Conservation (phyloP, 257 asterid species). For the Ballota nigra region DNA sequence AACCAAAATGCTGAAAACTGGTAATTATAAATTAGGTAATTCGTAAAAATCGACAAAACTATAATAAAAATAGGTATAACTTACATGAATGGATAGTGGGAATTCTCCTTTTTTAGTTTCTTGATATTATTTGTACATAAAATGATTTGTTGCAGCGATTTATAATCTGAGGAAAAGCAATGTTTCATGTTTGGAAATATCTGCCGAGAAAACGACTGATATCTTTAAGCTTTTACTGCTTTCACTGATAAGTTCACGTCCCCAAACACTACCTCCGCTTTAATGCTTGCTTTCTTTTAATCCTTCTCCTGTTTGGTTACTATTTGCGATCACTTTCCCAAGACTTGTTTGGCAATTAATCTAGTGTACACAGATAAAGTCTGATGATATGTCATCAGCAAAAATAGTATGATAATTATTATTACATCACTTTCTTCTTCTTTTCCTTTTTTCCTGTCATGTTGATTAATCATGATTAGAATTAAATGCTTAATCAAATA, state of each 20-base stretch:
- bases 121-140: background rate
- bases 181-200: conserved; percentile 12
- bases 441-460: background rate
- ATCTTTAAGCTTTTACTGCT: conserved; percentile 33
- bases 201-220: conserved; percentile 41
- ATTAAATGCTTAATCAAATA: background rate
- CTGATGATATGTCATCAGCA: conserved; percentile 10
- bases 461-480: background rate
- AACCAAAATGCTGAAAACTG: no score
- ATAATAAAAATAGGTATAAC: no score
- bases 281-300: background rate
- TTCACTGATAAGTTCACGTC: conserved; percentile 33
- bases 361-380: conserved; percentile 14
- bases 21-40: no score
- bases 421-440: no score
- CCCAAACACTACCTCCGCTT: conserved; percentile 15
- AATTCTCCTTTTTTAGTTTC: no score
- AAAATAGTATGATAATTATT: conserved; percentile 5
- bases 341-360: conserved; percentile 18
- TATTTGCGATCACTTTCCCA: conserved; percentile 17
- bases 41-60: no score
- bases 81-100: no score
- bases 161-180: background rate
- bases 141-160: conserved; percentile 2
- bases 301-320: conserved; percentile 12